These are phyloP conservation scores for Tricholomella constricta DNA, from an alignment of 768 basidiomycete genomes.

Conservation along the genomic window DNA sequence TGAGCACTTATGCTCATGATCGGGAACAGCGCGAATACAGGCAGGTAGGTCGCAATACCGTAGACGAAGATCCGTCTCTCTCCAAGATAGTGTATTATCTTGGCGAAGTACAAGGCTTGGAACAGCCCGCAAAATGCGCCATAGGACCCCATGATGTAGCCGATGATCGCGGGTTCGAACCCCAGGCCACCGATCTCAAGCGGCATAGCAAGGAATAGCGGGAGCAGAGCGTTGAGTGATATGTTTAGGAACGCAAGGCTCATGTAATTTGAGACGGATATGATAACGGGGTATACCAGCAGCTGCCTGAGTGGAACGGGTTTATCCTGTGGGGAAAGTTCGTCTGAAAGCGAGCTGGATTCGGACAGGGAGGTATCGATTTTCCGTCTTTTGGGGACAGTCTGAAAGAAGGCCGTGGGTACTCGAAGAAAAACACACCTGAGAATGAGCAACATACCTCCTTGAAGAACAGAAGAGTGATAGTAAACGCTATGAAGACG, in stretches of 20 bases:
- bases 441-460: conserved; percentile 34
- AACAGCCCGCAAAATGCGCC: conserved; percentile 40
- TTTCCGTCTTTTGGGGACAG: conserved; percentile 20
- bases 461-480: conserved; percentile 41
- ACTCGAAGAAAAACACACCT: not conserved
- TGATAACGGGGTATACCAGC: conserved; percentile 55
- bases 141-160: conserved; percentile 52
- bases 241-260: conserved; percentile 67
- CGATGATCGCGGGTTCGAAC: conserved; percentile 61
- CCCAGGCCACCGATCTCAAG: conserved; percentile 66
- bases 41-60: conserved; percentile 39
- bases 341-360: not conserved
- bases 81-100: conserved; percentile 42
- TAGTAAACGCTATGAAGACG: conserved; percentile 33
- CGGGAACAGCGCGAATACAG: conserved; percentile 44
- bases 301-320: conserved; percentile 45
- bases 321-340: conserved; percentile 10
- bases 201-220: conserved; percentile 72
- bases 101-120: conserved; percentile 43
- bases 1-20: conserved; percentile 42
- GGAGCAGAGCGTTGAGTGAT: conserved; percentile 51
- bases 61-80: conserved; percentile 40
- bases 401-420: conserved; percentile 22
- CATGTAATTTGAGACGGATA: conserved; percentile 72
- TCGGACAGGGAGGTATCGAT: not conserved